Conservation (phyloP, 2,329 filamentous ascomycete species). For the Fusarium papillatum region DNA sequence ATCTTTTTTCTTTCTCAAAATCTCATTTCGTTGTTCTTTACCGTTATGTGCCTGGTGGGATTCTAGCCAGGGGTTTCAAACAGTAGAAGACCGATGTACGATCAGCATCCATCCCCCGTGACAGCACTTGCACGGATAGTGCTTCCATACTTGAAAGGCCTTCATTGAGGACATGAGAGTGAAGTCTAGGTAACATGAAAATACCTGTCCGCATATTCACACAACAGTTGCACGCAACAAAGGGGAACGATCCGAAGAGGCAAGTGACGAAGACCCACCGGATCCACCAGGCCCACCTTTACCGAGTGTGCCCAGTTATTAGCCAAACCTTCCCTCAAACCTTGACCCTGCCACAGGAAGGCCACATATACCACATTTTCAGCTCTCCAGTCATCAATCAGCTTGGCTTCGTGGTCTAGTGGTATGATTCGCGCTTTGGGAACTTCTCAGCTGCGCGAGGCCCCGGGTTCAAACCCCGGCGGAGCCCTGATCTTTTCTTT, state of each 20-base stretch:
- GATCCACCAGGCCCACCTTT: neutral
- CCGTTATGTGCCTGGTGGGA: neutral
- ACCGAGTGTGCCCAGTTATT: too few species aligned
- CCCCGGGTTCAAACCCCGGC: slow-evolving; percentile 62
- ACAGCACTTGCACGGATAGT: too few species aligned
- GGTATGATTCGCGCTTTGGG: slow-evolving; percentile 39
- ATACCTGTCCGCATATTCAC: neutral
- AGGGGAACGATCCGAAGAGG: neutral
- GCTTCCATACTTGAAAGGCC: too few species aligned
- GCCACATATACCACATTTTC: neutral
- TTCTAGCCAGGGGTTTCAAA: neutral
- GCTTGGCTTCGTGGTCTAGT: slow-evolving; percentile 36
- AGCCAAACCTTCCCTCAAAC: too few species aligned
- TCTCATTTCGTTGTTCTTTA: too few species aligned
- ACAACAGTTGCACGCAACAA: neutral
- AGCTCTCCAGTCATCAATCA: neutral
- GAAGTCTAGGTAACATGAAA: neutral
- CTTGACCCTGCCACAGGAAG: neutral
- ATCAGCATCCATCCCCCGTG: too few species aligned
- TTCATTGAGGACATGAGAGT: neutral
- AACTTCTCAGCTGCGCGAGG: slow-evolving; percentile 51
- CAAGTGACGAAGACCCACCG: neutral
- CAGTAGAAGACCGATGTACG: neutral
- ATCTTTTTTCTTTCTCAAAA: too few species aligned
- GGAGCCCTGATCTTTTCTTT: slow-evolving; percentile 16